phyloP scores from a whole-genome alignment of 495 filamentous ascomycete species.

The Aspergillus cristatus region DNA sequence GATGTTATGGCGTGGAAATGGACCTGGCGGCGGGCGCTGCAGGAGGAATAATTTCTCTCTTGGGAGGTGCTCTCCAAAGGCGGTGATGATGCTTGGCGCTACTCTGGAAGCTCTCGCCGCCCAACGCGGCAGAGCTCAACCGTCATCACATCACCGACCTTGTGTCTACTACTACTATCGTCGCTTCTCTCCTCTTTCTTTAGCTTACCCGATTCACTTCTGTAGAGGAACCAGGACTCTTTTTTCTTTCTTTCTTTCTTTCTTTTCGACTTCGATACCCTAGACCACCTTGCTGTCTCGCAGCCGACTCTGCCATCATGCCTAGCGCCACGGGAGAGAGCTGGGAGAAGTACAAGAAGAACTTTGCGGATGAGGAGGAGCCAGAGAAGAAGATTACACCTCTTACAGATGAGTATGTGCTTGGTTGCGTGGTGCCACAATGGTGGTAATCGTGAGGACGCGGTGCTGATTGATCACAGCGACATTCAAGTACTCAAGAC shows the following conservation, averaged over 20 bases:
- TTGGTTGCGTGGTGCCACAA: neutral
- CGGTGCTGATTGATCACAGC: conserved; percentile 44
- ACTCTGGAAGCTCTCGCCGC: conserved; percentile 36
- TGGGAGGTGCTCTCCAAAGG: conserved; percentile 38
- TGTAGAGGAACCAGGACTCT: neutral
- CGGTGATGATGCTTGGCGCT: conserved; percentile 40
- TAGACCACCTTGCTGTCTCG: conserved; percentile 7
- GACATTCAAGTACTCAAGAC: conserved; percentile 99
- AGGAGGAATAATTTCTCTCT: conserved; percentile 35
- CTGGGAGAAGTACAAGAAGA: conserved; percentile 99
- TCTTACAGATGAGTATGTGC: conserved; percentile 87
- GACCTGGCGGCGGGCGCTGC: conserved; percentile 20
- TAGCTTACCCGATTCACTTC: neutral
- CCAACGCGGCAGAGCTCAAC: conserved; percentile 27
- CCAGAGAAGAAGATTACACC: conserved; percentile 99
- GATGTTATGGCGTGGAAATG: conserved; percentile 3
- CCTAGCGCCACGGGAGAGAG: conserved; percentile 84
- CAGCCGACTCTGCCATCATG: conserved; percentile 42
- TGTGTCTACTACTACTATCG: no score
- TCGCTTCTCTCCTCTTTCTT: neutral
- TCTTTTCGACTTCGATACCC: conserved; percentile 4
- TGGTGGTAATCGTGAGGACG: no score
- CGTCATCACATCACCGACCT: conserved; percentile 14
- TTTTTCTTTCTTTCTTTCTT: neutral
- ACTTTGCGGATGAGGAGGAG: conserved; percentile 89